Base-by-base conservation (phyloP, 1,284 basidiomycete species). In the Ustilago cynodontis region DNA sequence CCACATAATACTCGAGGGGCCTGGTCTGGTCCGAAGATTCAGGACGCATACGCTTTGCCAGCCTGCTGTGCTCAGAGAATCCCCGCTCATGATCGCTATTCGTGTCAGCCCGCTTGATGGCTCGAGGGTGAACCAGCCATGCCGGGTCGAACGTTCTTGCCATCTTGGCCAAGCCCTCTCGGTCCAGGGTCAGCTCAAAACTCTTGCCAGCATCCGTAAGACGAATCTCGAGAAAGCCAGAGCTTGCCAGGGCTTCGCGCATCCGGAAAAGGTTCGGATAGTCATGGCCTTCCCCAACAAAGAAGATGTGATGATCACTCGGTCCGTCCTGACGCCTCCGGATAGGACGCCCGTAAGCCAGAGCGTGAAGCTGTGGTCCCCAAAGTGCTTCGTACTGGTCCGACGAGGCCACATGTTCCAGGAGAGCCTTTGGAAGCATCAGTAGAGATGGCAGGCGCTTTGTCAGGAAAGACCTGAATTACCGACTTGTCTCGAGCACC, bases 321-420 rank as follows among this genome's bases (percentile, higher is more conserved):
- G 24, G 11, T 31, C 8, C 10, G 20, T 16, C 5, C 18, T 2
- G 26, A 29, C 29, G 20, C 9, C 39, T 39, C 18, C 13, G 16
- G 41, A 57, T 58, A 24, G 56, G 56, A 35, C 56, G 56, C 2
- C 56, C 56, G 28, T 56, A 39, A n/a, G 31, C 28, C 7, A 56
- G 54, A 6, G 54, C 54, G 11, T 39, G 54, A 20, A 56, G 2
- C 16, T 29, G 41, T 20, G 43, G 43, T 6, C 56, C 56, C 29
- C 43, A 33, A 7, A 13, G 14, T 8, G n/a, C 16, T 29, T 58
- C 56, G 29, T 33, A 24, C 2, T n/a, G 2, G 10, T n/a, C 3
- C 18, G 56, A 58, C 10, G 18, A n/a, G 8, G 26, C 14, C 11
- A 58, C 43, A 3, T 33, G 24, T 16, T 22, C 4, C 2, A 45